Evolutionary conservation across 1,284 basidiomycete species (phyloP), one percentile per base, ranked within the genome.

Genomic region (Apiotrichum siamense): DNA sequence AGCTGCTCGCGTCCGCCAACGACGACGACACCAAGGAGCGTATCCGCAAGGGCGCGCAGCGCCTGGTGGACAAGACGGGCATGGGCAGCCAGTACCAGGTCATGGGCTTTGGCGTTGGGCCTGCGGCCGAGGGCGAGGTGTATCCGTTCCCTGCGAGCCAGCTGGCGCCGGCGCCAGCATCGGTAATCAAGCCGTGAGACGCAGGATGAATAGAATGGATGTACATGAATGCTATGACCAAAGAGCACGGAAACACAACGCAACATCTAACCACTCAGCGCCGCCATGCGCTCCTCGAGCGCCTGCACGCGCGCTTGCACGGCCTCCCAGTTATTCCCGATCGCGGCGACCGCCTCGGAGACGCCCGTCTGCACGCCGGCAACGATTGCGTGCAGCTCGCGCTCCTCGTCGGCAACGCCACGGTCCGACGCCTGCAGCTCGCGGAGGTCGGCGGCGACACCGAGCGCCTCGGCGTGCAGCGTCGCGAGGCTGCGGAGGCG

Each of bases 401-500:
- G 76, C 17, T 89, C 76, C 26, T 81, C 80, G 26, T 82, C 82
- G 20, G 77, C 77, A 26, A 82, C 76, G 55, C 80, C 80, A 42
- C 77, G 78, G 49, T 88, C 84, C 47, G 87, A 83, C 38, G 81
- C 80, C 62, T 91, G 85, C 15, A 92, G 75, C n/a, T 78, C 80
- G 40, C 77, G 79, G 49, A 92, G 79, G 57, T 66, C 66, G 3
- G 62, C 61, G 0, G 70, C 72, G 37, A 97, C 90, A 17, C 84
- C 80, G 0, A 84, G 79, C 0, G 93, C 88, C 39, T 86, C 84
- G 0, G 85, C 79, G 67, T 98, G 94, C 52, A 98, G 73, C 0
- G 83, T 72, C 2, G 88, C 83, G 10, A 98, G 78, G 11, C 90
- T 91, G 42, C 87, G 82, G 26, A 98, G 76, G 4, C 94, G 84